A percentile compares a stretch with the other conserved stretches of the same genome.
These are phyloP conservation scores for Tylopilus rubrobrunneus DNA, from an alignment of 768 basidiomycete species.

Conservation along the genomic window DNA sequence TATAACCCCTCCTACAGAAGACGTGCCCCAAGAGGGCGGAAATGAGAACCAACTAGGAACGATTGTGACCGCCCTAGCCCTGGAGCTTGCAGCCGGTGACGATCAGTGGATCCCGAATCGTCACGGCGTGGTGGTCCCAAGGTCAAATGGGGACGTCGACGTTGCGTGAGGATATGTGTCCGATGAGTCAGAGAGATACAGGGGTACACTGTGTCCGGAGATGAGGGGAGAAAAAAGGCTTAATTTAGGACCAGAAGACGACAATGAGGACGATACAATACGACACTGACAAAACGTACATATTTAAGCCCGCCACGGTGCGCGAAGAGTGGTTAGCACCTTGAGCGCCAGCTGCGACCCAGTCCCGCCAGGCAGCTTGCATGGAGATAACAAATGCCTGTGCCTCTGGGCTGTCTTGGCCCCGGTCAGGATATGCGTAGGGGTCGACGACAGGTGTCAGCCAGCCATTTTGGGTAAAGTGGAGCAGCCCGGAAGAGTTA, in stretches of 20 bases:
- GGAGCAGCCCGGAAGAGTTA: slow-evolving; percentile 29
- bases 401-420: slow-evolving; percentile 63
- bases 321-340: slow-evolving; percentile 40
- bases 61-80: too few species aligned
- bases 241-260: background rate
- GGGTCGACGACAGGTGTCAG: slow-evolving; percentile 76
- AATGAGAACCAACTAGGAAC: too few species aligned
- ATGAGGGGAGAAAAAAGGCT: background rate
- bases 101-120: too few species aligned
- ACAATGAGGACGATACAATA: background rate
- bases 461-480: slow-evolving; percentile 62
- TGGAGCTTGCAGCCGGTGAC: too few species aligned
- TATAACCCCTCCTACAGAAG: too few species aligned
- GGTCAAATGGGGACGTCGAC: too few species aligned
- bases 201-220: background rate
- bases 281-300: background rate
- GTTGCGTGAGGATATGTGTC: too few species aligned
- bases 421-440: slow-evolving; percentile 43
- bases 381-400: slow-evolving; percentile 78
- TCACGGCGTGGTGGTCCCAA: too few species aligned
- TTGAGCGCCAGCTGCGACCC: slow-evolving; percentile 53
- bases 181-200: too few species aligned
- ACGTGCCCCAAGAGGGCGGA: too few species aligned
- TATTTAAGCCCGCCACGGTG: background rate
- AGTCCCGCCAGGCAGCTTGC: slow-evolving; percentile 73